Evolutionary conservation across 108 stramenopile species (phyloP), one percentile per base, ranked within the genome.

Genomic region (Schizochytrium sp.): DNA sequence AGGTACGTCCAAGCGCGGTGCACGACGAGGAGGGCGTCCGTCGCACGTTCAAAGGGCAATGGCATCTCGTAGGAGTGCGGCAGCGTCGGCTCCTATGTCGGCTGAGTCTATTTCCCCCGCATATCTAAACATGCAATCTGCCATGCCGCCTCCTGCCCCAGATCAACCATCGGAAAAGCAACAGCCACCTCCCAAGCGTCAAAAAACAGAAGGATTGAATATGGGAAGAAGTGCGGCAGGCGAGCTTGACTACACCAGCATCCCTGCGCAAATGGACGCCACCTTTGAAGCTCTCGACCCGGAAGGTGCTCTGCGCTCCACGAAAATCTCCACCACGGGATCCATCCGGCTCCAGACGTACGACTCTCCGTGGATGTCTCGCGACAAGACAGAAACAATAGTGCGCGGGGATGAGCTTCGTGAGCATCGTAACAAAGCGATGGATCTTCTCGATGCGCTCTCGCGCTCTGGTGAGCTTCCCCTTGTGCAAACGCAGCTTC

Each of bases 361-460:
- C 18, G 63, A 69, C 63, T 69, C 63, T 0, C 63, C 63, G 25
- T 69, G 63, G 63, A 69, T 69, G 63, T 34, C 63, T 6, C 63
- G 63, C 5, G 95, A 95, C 95, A 88, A 72, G 14, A 19, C 87
- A 5, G 43, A 63, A 14, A 88, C 88, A 87, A 88, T n/a, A 58
- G 58, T 95, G 57, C 58, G 72, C 51, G n/a, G 60, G 18, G 91
- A 91, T 21, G 94, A 90, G n/a, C 58, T 91, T 12, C 90, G 92
- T 28, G 72, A 16, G 19, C 95, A 95, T 83, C 94, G 87, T 25
- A 92, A 94, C 88, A 95, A 95, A 63, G 97, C 97, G 14, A 94
- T 96, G 72, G 97, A 97, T 72, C 92, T 97, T 3, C 89, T 97
- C 12, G 95, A 95, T 88, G 97, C 96, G 1, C 88, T 97, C 5